These are phyloP conservation scores for Fusarium praegraminearum DNA, from an alignment of 2,329 filamentous ascomycete genomes.

Conservation along the genomic window DNA sequence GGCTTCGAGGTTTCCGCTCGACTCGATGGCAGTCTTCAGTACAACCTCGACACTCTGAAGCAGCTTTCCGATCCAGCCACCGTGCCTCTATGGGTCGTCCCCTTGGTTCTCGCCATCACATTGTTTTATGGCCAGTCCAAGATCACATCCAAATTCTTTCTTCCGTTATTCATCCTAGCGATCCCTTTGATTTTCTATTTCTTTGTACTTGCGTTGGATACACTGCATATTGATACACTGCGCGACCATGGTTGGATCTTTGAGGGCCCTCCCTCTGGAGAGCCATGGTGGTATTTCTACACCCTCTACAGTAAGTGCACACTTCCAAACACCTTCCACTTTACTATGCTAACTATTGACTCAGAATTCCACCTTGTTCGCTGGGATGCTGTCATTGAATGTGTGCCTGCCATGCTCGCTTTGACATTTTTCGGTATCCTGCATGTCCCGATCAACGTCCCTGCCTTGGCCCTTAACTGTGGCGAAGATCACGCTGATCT, in stretches of 20 bases:
- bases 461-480: constrained; percentile 88
- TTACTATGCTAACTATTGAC: constrained; percentile 31
- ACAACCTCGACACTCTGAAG: constrained; percentile 79
- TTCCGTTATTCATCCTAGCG: constrained; percentile 86
- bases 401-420: constrained; percentile 93
- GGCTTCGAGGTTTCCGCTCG: constrained; percentile 94
- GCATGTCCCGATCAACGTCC: constrained; percentile 98
- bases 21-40: constrained; percentile 85
- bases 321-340: no score
- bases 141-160: constrained; percentile 83
- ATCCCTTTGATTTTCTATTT: constrained; percentile 84
- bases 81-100: constrained; percentile 84
- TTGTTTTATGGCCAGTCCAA: constrained; percentile 82
- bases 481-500: constrained; percentile 94
- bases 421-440: constrained; percentile 97
- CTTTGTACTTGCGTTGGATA: constrained; percentile 76
- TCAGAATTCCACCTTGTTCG: constrained; percentile 83
- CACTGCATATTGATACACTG: constrained; percentile 74
- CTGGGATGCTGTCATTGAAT: constrained; percentile 85
- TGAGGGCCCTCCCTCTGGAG: constrained; percentile 81
- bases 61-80: constrained; percentile 81
- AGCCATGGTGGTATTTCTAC: constrained; percentile 98
- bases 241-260: constrained; percentile 91
- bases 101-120: constrained; percentile 79
- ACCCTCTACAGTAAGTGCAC: constrained; percentile 83